Evolutionary conservation across 768 basidiomycete species (phyloP), one percentile per base, ranked within the genome.

Genomic region (Pleurotus tuoliensis): DNA sequence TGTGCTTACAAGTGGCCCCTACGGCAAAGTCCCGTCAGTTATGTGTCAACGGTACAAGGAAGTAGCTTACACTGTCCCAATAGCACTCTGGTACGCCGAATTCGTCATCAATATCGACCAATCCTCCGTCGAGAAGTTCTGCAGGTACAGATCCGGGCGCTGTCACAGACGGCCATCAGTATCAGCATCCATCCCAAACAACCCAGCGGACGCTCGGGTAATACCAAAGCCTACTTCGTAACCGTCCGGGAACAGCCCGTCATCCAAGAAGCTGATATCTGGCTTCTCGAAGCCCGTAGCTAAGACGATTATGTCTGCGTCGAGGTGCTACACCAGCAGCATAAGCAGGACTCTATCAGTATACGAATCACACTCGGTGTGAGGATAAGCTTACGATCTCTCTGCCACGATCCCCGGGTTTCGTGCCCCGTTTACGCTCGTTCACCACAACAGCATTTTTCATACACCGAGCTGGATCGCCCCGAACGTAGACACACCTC

Each of bases 201-300:
- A 34, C 11, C 30, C 1, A 30, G 24, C 2, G 18, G 22, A 13
- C 9, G 20, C 2, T 5, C 5, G 27, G 48, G 3, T 22, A 15
- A 41, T 7, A 27, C n/a, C 11, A 6, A n/a, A 8, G 57, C 64
- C 15, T 38, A 75, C 78, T 57, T 79, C 70, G 52, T 80, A 79
- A 4, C 70, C 74, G 47, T 78, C 75, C 0, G 81, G 80, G 66
- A 83, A 83, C 40, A 83, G 63, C 2, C 78, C 74, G 2, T 73
- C 58, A 5, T 75, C 71, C 55, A 82, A 63, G 63, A 84, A 82
- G 44, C 71, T 69, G 16, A 81, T 55, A 5, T 63, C 61, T 0
- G 81, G 81, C 51, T 74, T 71, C 62, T 79, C 67, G 63, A 77
- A 83, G 3, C 82, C 81, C 1, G 81, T 84, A 1, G 82, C 82